These are phyloP conservation scores for Tricholoma flavovirens DNA, from an alignment of 768 basidiomycete genomes.

Conservation along the genomic window DNA sequence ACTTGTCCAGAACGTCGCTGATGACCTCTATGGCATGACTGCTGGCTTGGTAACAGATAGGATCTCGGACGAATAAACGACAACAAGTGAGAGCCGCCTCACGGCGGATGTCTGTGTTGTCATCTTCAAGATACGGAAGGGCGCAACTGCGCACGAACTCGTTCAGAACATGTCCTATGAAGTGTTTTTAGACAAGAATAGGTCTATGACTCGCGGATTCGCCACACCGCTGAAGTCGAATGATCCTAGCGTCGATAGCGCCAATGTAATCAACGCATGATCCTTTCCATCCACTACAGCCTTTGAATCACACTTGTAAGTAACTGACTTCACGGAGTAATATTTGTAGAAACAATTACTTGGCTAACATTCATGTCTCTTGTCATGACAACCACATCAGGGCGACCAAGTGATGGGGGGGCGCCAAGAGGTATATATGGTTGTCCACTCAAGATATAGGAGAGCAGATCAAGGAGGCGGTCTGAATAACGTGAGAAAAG, in stretches of 20 bases:
- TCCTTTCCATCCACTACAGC: slow-evolving; percentile 48
- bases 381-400: slow-evolving; percentile 42
- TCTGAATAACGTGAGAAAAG: slow-evolving; percentile 39
- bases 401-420: slow-evolving; percentile 50
- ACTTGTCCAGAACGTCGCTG: slow-evolving; percentile 95
- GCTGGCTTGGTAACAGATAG: slow-evolving; percentile 93
- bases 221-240: slow-evolving; percentile 89
- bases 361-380: slow-evolving; percentile 50
- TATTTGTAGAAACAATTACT: slow-evolving; percentile 22
- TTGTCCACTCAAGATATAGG: slow-evolving; percentile 74
- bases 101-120: slow-evolving; percentile 78
- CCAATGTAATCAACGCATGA: slow-evolving; percentile 70
- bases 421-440: slow-evolving; percentile 86
- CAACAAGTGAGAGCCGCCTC: slow-evolving; percentile 93
- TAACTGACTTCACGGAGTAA: slow-evolving; percentile 1
- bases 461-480: slow-evolving; percentile 82
- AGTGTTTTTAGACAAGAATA: slow-evolving; percentile 4
- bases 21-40: slow-evolving; percentile 96
- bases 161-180: slow-evolving; percentile 81
- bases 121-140: slow-evolving; percentile 90
- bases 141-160: slow-evolving; percentile 93
- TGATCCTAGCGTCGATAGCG: slow-evolving; percentile 77
- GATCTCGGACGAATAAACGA: slow-evolving; percentile 86
- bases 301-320: slow-evolving; percentile 19
- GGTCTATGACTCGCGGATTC: neutral